A percentile compares a stretch with the other conserved stretches of the same genome.
These are phyloP conservation scores for Thermothelomyces thermophilus DNA, from an alignment of 2,329 filamentous ascomycete genomes.

Conservation along the genomic window DNA sequence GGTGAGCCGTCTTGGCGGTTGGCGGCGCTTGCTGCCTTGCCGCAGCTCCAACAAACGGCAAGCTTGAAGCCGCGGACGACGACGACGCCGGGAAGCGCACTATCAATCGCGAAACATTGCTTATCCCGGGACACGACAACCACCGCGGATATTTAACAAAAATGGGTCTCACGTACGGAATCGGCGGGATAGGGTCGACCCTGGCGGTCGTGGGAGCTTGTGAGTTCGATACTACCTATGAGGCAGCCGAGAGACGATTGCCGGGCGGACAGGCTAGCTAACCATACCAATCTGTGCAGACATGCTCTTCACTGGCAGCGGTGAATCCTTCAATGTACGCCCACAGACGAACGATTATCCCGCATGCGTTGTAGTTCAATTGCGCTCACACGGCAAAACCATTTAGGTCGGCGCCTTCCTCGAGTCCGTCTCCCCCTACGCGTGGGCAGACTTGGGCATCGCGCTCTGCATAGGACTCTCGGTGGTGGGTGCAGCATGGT, in stretches of 20 bases:
- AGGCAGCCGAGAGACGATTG: background rate
- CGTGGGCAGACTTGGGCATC: conserved; percentile 87
- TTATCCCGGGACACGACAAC: background rate
- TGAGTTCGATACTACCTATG: conserved; percentile 45
- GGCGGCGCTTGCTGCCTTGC: conserved; percentile 7
- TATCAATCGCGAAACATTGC: background rate
- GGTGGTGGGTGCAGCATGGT: conserved; percentile 97
- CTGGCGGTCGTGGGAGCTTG: conserved; percentile 70
- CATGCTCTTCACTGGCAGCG: conserved; percentile 96
- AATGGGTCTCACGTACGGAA: conserved; percentile 69
- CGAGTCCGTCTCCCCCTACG: conserved; percentile 87
- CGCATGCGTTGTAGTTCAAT: background rate
- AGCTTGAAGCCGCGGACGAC: background rate
- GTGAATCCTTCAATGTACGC: conserved; percentile 88
- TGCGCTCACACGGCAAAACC: conserved; percentile 21
- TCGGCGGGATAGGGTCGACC: conserved; percentile 61
- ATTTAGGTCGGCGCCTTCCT: conserved; percentile 85
- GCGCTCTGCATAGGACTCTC: conserved; percentile 92
- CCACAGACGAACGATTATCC: conserved; percentile 1
- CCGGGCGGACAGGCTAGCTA: conserved; percentile 14
- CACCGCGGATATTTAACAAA: conserved; percentile 24
- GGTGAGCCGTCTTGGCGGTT: conserved; percentile 18
- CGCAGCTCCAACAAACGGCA: background rate
- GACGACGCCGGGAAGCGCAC: background rate
- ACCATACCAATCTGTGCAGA: conserved; percentile 48